These are phyloP conservation scores for Calonectria honghensis DNA, from an alignment of 2,329 filamentous ascomycete genomes.

Conservation along the genomic window DNA sequence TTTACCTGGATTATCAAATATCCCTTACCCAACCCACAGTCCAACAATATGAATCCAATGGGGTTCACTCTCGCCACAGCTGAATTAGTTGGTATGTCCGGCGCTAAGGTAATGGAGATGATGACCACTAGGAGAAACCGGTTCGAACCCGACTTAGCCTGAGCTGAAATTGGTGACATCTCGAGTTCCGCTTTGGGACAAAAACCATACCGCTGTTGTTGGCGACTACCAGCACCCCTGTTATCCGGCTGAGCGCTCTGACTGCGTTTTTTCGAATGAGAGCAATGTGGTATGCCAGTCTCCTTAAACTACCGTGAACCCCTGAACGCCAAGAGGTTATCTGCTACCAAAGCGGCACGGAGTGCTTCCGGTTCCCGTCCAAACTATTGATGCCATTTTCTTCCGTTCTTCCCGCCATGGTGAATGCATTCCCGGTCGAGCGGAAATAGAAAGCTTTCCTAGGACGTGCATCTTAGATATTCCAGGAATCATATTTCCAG, in stretches of 20 bases:
- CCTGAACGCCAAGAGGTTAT: not conserved
- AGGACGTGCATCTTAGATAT: constrained; percentile 55
- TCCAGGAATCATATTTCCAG: constrained; percentile 57
- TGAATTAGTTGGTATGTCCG: constrained; percentile 52
- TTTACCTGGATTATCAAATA: not conserved
- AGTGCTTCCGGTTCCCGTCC: constrained; percentile 60
- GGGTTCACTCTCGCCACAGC: constrained; percentile 52
- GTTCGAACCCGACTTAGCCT: constrained; percentile 59
- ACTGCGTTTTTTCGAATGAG: constrained; percentile 56
- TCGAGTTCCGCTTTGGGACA: constrained; percentile 62
- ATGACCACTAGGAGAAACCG: constrained; percentile 58
- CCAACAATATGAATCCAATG: constrained; percentile 55
- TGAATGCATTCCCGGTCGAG: constrained; percentile 57
- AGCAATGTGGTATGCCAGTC: constrained; percentile 57
- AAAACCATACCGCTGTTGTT: constrained; percentile 62
- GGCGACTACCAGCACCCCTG: constrained; percentile 62
- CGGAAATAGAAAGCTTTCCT: constrained; percentile 61
- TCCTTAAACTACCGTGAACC: not conserved
- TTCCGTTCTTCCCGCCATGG: constrained; percentile 64
- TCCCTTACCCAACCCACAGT: not conserved
- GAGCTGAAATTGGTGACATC: constrained; percentile 59
- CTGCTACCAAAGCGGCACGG: constrained; percentile 53
- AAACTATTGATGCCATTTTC: constrained; percentile 58
- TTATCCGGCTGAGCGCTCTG: constrained; percentile 59
- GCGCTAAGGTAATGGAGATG: constrained; percentile 59